Base-by-base conservation (phyloP, 2,329 filamentous ascomycete genomes). In the Ophiostoma triangulosporum region DNA sequence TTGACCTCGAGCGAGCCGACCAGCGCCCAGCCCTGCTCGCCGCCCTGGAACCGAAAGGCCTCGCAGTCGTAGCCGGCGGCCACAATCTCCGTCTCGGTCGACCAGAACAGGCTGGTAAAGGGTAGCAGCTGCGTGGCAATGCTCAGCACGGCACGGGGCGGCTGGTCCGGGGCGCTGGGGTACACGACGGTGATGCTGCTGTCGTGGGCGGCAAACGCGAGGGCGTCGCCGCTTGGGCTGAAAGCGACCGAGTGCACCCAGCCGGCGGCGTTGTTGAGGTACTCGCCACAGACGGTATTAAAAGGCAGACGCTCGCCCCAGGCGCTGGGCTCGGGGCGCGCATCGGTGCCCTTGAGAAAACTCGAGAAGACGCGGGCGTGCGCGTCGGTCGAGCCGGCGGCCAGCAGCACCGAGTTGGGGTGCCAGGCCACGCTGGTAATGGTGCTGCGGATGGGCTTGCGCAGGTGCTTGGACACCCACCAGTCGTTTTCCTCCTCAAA, bases 401-500 rank as follows among this genome's bases (percentile, higher is more conserved):
- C 93, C 24, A 98, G 76, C 31, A 98, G 79, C 15, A 98, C 93
- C 9, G 87, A 94, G 75, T 98, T 98, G 33, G 93, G 93, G 69
- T 98, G 93, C 93, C 93, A 98, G 54, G 85, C 84, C 45, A 98
- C 81, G 15, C 86, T 89, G 54, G 93, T 97, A 63, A 98, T 91
- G 54, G 93, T 98, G 67, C 89, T 95, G 61, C 91, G 86, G 63
- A 98, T 95, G 20, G 93, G 93, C 78, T 97, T 98, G 81, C 97
- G 97, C 65, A 98, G 73, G 71, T 98, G 93, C 77, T 98, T 98
- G 35, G 90, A 96, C 40, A 98, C 91, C 93, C 93, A 98, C 93
- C 93, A 98, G 74, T 98, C 90, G 70, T 98, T 96, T 70, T 98
- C 93, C 68, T 95, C 88, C 66, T 98, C 93, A 63, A 98, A 98